phyloP scores from a whole-genome alignment of 306 rosid genomes.

The Cicer arietinum region DNA sequence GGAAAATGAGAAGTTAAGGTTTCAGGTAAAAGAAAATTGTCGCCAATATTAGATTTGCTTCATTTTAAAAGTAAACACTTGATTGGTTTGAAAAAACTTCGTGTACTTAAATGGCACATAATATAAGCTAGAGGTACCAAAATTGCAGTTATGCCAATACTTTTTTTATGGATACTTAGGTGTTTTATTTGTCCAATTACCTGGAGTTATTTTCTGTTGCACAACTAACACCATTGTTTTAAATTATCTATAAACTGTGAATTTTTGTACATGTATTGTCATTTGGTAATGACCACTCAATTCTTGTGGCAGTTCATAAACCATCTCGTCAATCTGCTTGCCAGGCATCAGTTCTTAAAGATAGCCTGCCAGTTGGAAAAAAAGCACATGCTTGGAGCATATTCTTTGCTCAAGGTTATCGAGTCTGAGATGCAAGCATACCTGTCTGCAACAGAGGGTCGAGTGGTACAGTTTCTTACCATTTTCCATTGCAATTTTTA shows the following conservation, averaged over 20 bases:
- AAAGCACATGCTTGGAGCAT: conserved; percentile 94
- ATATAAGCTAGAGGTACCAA: neutral
- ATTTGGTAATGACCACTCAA: conserved; percentile 27
- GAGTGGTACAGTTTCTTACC: conserved; percentile 69
- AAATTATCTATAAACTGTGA: conserved; percentile 36
- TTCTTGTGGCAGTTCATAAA: conserved; percentile 82
- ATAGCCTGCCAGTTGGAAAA: conserved; percentile 95
- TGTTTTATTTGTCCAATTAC: conserved; percentile 35
- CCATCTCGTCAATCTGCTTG: conserved; percentile 93
- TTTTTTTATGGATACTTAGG: neutral
- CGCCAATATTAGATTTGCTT: neutral
- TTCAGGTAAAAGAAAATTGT: neutral
- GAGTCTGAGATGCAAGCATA: conserved; percentile 93
- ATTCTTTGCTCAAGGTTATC: conserved; percentile 84
- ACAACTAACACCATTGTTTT: conserved; percentile 8
- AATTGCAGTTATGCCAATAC: neutral
- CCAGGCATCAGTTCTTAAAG: conserved; percentile 91
- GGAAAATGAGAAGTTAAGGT: neutral
- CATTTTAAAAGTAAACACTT: neutral
- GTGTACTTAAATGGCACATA: neutral
- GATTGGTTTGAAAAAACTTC: neutral
- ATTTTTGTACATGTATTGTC: conserved; percentile 30
- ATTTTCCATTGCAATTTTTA: conserved; percentile 25
- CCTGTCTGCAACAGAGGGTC: conserved; percentile 86
- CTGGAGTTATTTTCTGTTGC: conserved; percentile 8